These are phyloP conservation scores for Brasilioporus rufonigricans DNA, from an alignment of 768 basidiomycete species.

Conservation along the genomic window DNA sequence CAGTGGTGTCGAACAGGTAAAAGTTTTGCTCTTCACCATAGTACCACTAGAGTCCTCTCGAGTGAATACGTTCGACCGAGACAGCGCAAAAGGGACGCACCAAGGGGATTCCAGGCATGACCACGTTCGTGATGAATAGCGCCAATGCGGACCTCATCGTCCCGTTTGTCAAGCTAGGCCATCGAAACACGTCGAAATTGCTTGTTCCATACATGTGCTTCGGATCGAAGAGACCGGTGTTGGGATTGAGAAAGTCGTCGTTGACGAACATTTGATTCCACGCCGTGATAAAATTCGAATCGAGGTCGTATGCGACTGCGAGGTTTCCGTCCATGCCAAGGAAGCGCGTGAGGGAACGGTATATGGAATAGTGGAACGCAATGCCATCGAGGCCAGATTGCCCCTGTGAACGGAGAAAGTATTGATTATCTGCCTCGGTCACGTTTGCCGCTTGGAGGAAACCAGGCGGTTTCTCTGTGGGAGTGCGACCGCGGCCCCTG, in stretches of 20 bases:
- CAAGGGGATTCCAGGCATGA: constrained; percentile 87
- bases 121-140: constrained; percentile 72
- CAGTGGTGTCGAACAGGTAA: constrained; percentile 85
- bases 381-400: constrained; percentile 68
- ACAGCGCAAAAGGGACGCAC: constrained; percentile 36
- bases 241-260: constrained; percentile 82
- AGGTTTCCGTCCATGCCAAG: constrained; percentile 96
- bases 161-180: constrained; percentile 87
- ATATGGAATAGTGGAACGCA: constrained; percentile 94
- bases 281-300: constrained; percentile 78
- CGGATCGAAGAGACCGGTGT: constrained; percentile 67
- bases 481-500: constrained; percentile 88
- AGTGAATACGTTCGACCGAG: not conserved
- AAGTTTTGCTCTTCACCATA: constrained; percentile 94
- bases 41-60: constrained; percentile 46
- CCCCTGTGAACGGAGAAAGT: constrained; percentile 70
- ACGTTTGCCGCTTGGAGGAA: constrained; percentile 69
- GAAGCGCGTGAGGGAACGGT: constrained; percentile 82
- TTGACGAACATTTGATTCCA: constrained; percentile 92
- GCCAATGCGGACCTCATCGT: constrained; percentile 72
- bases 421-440: constrained; percentile 59
- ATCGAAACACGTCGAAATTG: constrained; percentile 94
- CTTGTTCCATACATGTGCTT: constrained; percentile 89
- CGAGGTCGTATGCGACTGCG: constrained; percentile 83
- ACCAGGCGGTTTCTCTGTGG: constrained; percentile 62